Percentiles rank a stretch among this genome's conserved stretches.
These are phyloP conservation scores for Beauveria sp. DNA, from an alignment of 2,329 filamentous ascomycete species.

Conservation along the genomic window DNA sequence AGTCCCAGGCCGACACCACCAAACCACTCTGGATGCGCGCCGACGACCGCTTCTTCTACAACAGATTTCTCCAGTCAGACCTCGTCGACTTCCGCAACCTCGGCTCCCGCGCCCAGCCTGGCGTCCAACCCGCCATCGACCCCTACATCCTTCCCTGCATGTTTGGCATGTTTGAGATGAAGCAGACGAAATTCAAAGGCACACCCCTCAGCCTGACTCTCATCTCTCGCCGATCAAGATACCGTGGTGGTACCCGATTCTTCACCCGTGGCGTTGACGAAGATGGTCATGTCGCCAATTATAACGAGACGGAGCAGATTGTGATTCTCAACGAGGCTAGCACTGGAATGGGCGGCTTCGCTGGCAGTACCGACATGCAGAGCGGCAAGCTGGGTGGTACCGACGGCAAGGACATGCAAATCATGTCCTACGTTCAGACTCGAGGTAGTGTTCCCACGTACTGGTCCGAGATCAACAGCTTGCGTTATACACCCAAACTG, in stretches of 20 bases:
- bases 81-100: slow-evolving; percentile 76
- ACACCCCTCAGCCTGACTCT: slow-evolving; percentile 78
- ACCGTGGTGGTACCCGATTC: slow-evolving; percentile 86
- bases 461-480: slow-evolving; percentile 92
- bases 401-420: slow-evolving; percentile 68
- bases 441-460: slow-evolving; percentile 92
- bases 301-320: slow-evolving; percentile 95
- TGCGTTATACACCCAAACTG: slow-evolving; percentile 85
- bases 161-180: slow-evolving; percentile 92
- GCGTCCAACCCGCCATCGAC: slow-evolving; percentile 69
- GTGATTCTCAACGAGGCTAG: slow-evolving; percentile 79
- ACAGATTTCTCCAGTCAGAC: slow-evolving; percentile 84
- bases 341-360: slow-evolving; percentile 70
- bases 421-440: slow-evolving; percentile 92
- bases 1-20: slow-evolving; percentile 65
- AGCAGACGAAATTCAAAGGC: slow-evolving; percentile 75
- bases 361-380: slow-evolving; percentile 66
- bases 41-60: slow-evolving; percentile 99
- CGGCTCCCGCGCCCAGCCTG: slow-evolving; percentile 55
- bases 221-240: slow-evolving; percentile 81
- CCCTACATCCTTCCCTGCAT: slow-evolving; percentile 93
- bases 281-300: slow-evolving; percentile 92
- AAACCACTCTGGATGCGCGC: slow-evolving; percentile 82
- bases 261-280: slow-evolving; percentile 93
- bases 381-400: slow-evolving; percentile 58